Evolutionary conservation across 768 basidiomycete genomes (phyloP).

Genomic region (Roridomyces roridus): DNA sequence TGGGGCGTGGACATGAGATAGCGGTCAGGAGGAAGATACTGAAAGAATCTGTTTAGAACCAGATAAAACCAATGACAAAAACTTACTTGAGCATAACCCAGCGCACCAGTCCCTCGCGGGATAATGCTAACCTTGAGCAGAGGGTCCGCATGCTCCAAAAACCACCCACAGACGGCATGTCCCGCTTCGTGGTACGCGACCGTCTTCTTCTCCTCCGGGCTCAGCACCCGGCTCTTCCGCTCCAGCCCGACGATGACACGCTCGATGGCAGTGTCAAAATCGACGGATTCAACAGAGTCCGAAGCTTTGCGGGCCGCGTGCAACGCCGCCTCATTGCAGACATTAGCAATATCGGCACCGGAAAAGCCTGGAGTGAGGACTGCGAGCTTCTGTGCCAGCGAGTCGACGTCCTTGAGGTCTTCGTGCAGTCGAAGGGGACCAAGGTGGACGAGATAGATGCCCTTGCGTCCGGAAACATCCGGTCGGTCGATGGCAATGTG

Average conservation of each 20-base stretch:
- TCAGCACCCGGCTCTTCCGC: conserved; percentile 92
- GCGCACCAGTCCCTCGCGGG: conserved; percentile 91
- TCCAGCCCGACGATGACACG: conserved; percentile 97
- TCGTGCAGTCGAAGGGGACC: conserved; percentile 76
- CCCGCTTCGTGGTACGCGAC: conserved; percentile 99
- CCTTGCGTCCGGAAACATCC: conserved; percentile 91
- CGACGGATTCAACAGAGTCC: conserved; percentile 77
- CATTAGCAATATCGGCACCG: conserved; percentile 98
- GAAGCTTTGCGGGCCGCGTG: conserved; percentile 88
- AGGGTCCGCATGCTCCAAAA: conserved; percentile 96
- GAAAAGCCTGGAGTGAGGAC: conserved; percentile 98
- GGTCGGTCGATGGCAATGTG: conserved; percentile 96
- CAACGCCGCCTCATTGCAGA: conserved; percentile 97
- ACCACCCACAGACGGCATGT: conserved; percentile 98
- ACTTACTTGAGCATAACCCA: conserved; percentile 93
- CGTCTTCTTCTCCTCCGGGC: conserved; percentile 96
- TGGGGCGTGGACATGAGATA: conserved; percentile 96
- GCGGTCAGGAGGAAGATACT: conserved; percentile 95
- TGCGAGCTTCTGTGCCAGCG: conserved; percentile 89
- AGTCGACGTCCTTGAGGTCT: conserved; percentile 52
- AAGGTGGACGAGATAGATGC: conserved; percentile 94
- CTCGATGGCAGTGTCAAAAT: conserved; percentile 98
- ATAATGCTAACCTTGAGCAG: conserved; percentile 98
- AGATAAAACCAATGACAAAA: conserved; percentile 4
- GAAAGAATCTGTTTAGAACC: conserved; percentile 20